Percentiles rank a stretch among this genome's conserved stretches.
Conservation (phyloP, 2,329 filamentous ascomycete species). For the Rachicladosporium sp. region DNA sequence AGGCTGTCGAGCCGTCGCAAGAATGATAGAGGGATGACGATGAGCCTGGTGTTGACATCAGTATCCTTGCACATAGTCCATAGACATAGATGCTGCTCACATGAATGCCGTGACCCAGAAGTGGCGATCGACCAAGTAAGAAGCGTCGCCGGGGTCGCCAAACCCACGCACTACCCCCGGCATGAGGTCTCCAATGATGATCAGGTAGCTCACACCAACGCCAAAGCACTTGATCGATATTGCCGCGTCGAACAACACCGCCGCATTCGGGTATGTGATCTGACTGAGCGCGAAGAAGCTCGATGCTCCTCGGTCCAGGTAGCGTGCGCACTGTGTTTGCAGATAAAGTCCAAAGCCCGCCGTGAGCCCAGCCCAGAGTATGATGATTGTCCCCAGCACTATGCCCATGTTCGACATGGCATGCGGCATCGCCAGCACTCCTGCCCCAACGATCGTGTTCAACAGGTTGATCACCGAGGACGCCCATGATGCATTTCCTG, state of each 20-base stretch:
- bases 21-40: conserved; percentile 91
- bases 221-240: conserved; percentile 98
- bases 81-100: conserved; percentile 33
- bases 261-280: conserved; percentile 90
- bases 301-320: conserved; percentile 74
- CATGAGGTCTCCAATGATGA: conserved; percentile 98
- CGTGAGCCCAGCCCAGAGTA: conserved; percentile 81
- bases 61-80: background rate
- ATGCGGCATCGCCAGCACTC: conserved; percentile 88
- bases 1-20: conserved; percentile 82
- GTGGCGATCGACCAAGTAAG: conserved; percentile 75
- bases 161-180: conserved; percentile 83
- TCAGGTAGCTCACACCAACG: conserved; percentile 92
- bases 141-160: conserved; percentile 46
- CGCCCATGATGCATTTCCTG: conserved; percentile 71
- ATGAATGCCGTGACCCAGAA: conserved; percentile 99
- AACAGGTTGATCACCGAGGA: conserved; percentile 92
- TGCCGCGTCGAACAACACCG: conserved; percentile 86
- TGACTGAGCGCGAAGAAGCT: conserved; percentile 97
- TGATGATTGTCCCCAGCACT: conserved; percentile 66
- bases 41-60: conserved; percentile 42
- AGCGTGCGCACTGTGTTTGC: conserved; percentile 82
- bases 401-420: conserved; percentile 95
- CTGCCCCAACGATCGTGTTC: conserved; percentile 93
- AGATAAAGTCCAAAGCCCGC: conserved; percentile 90